Conservation (phyloP, 2,329 filamentous ascomycete genomes). For the Anisogramma anomala region DNA sequence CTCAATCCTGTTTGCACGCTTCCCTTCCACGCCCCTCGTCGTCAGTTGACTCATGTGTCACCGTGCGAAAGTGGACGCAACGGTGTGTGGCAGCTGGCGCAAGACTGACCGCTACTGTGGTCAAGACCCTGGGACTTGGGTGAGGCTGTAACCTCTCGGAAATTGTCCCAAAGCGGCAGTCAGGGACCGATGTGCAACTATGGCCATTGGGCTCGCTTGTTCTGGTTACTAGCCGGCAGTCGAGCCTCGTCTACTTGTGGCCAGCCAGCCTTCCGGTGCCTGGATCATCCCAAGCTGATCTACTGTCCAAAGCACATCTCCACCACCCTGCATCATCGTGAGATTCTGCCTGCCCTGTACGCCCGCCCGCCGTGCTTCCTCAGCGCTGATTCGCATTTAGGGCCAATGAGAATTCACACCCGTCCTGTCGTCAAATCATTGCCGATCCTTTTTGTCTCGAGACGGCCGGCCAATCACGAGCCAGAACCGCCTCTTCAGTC, state of each 20-base stretch:
- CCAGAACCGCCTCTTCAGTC: slow-evolving; percentile 15
- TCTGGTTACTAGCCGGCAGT: slow-evolving; percentile 2
- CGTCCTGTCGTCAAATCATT: slow-evolving; percentile 8
- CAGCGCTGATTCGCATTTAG: slow-evolving; percentile 10
- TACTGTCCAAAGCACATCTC: no score
- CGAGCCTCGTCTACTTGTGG: background rate
- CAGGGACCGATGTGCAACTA: slow-evolving; percentile 4
- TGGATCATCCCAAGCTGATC: slow-evolving; percentile 5
- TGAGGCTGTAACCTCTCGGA: slow-evolving; percentile 13
- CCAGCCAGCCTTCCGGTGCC: slow-evolving; percentile 5
- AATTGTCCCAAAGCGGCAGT: slow-evolving; percentile 9
- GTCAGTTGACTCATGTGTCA: slow-evolving; percentile 1
- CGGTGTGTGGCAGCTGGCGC: slow-evolving; percentile 3
- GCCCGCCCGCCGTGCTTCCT: slow-evolving; percentile 1
- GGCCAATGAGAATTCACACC: slow-evolving; percentile 15
- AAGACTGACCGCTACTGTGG: background rate
- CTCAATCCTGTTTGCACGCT: background rate
- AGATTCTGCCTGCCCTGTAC: slow-evolving; percentile 2
- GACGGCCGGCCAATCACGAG: slow-evolving; percentile 17
- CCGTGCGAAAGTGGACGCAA: background rate
- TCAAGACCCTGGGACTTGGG: background rate
- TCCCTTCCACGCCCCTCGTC: background rate
- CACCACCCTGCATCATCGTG: background rate
- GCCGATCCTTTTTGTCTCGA: slow-evolving; percentile 11
- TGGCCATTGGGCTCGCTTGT: background rate